A percentile compares a stretch with the other conserved stretches of the same genome.
These are phyloP conservation scores for Penicillium simplicissimum DNA, from an alignment of 495 filamentous ascomycete species.

Conservation along the genomic window DNA sequence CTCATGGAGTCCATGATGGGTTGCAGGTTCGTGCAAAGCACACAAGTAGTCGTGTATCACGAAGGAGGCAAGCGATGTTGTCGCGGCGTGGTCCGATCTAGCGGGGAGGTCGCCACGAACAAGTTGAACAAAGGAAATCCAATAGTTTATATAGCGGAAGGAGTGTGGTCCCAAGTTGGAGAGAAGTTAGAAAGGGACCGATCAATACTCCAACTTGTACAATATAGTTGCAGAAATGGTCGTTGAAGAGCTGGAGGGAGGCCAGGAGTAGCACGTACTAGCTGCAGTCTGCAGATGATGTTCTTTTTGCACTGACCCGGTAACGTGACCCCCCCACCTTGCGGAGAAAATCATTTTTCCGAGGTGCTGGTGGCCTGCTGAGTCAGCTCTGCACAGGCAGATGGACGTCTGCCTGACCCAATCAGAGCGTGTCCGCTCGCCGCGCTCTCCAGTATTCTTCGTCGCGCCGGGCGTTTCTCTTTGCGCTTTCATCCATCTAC, in stretches of 20 bases:
- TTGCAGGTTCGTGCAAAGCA: not conserved
- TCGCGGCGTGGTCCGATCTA: slow-evolving; percentile 13
- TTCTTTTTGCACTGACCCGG: slow-evolving; percentile 38
- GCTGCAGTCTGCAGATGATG: slow-evolving; percentile 25
- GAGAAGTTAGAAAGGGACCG: not conserved
- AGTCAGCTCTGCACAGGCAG: slow-evolving; percentile 24
- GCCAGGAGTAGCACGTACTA: slow-evolving; percentile 7
- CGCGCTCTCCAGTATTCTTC: slow-evolving; percentile 41
- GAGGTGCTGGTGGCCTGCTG: slow-evolving; percentile 21
- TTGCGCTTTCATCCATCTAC: slow-evolving; percentile 15
- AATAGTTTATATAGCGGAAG: not conserved
- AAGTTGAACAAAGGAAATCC: slow-evolving; percentile 3
- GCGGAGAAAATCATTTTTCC: slow-evolving; percentile 36
- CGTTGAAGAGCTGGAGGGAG: slow-evolving; percentile 6
- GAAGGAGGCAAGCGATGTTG: slow-evolving; percentile 6
- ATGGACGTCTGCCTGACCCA: slow-evolving; percentile 18
- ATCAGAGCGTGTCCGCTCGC: slow-evolving; percentile 39
- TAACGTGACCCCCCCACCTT: slow-evolving; percentile 45
- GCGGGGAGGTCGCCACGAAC: not conserved
- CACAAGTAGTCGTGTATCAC: not conserved
- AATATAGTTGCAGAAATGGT: slow-evolving; percentile 1
- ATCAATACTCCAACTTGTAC: slow-evolving; percentile 8
- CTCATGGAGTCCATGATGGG: slow-evolving; percentile 71
- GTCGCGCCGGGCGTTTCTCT: slow-evolving; percentile 33
- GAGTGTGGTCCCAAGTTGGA: not conserved